phyloP scores from a whole-genome alignment of 1,139 yeast genomes.

The Debaryomyces subglobosus region DNA sequence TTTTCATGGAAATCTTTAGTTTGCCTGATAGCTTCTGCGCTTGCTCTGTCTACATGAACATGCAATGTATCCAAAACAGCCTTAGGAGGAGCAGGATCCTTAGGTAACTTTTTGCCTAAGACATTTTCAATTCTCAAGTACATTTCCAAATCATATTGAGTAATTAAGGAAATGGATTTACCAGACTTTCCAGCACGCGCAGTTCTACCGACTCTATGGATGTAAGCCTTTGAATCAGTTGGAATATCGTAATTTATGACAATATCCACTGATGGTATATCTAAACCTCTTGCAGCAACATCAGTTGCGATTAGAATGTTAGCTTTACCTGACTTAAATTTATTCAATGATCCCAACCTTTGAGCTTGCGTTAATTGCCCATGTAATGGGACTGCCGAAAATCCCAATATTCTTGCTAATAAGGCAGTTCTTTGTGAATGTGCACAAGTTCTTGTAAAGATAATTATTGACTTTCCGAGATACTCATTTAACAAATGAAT shows the following conservation, averaged over 20 bases:
- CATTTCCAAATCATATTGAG: slow-evolving; percentile 92
- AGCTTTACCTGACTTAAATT: slow-evolving; percentile 84
- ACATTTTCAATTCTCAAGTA: slow-evolving; percentile 88
- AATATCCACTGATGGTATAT: slow-evolving; percentile 91
- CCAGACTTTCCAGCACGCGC: slow-evolving; percentile 98
- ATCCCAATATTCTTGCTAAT: slow-evolving; percentile 78
- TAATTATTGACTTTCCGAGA: slow-evolving; percentile 84
- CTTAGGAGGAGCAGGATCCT: slow-evolving; percentile 74
- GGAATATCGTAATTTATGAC: slow-evolving; percentile 96
- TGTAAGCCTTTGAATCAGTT: slow-evolving; percentile 96
- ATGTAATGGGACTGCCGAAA: slow-evolving; percentile 89
- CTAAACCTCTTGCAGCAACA: slow-evolving; percentile 97
- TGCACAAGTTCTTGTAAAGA: slow-evolving; percentile 93
- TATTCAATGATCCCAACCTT: slow-evolving; percentile 88
- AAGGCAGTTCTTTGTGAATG: slow-evolving; percentile 91
- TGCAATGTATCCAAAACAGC: slow-evolving; percentile 79
- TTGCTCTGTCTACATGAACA: slow-evolving; percentile 88
- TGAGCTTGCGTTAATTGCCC: slow-evolving; percentile 94
- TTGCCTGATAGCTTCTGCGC: slow-evolving; percentile 85
- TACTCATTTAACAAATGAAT: slow-evolving; percentile 81
- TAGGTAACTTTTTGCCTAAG: slow-evolving; percentile 76
- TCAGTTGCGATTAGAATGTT: slow-evolving; percentile 92
- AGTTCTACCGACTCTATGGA: slow-evolving; percentile 97
- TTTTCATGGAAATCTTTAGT: slow-evolving; percentile 71
- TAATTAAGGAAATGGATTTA: slow-evolving; percentile 85